Evolutionary conservation across 2,329 filamentous ascomycete species (phyloP).

Genomic region (Nothopassalora personata): DNA sequence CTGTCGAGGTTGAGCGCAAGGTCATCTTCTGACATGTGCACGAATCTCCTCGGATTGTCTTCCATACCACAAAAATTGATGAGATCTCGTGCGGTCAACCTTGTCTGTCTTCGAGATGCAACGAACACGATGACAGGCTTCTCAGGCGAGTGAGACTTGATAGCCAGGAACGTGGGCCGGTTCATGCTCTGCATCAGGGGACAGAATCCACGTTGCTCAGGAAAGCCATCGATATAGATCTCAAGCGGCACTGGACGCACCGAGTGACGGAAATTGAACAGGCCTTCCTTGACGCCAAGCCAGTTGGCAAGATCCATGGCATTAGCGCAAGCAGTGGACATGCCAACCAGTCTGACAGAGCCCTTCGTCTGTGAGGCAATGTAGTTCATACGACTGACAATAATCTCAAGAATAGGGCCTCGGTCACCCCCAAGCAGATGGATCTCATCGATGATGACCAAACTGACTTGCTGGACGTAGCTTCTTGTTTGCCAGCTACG

Average conservation of each 20-base stretch:
- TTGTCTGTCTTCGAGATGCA: slow-evolving; percentile 87
- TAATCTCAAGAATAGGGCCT: slow-evolving; percentile 96
- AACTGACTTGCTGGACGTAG: slow-evolving; percentile 87
- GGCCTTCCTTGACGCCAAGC: slow-evolving; percentile 88
- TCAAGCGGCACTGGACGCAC: slow-evolving; percentile 94
- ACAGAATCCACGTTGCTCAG: slow-evolving; percentile 90
- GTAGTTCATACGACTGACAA: slow-evolving; percentile 92
- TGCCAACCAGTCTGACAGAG: slow-evolving; percentile 85
- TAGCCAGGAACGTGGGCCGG: slow-evolving; percentile 87
- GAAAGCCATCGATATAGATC: slow-evolving; percentile 96
- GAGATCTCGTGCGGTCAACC: slow-evolving; percentile 88
- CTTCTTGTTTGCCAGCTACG: slow-evolving; percentile 97
- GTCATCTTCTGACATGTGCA: slow-evolving; percentile 92
- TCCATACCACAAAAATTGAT: slow-evolving; percentile 99
- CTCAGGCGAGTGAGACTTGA: slow-evolving; percentile 91
- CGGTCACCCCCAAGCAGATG: slow-evolving; percentile 94
- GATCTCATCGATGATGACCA: slow-evolving; percentile 98
- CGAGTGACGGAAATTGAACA: slow-evolving; percentile 97
- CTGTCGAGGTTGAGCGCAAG: slow-evolving; percentile 78
- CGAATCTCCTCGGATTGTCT: slow-evolving; percentile 88
- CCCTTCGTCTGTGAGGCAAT: slow-evolving; percentile 91
- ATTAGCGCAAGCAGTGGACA: slow-evolving; percentile 98
- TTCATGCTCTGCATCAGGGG: slow-evolving; percentile 99
- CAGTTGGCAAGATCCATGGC: slow-evolving; percentile 91
- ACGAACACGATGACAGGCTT: slow-evolving; percentile 99